Conservation (phyloP, 2,329 filamentous ascomycete genomes). For the Chaetomium sp. region DNA sequence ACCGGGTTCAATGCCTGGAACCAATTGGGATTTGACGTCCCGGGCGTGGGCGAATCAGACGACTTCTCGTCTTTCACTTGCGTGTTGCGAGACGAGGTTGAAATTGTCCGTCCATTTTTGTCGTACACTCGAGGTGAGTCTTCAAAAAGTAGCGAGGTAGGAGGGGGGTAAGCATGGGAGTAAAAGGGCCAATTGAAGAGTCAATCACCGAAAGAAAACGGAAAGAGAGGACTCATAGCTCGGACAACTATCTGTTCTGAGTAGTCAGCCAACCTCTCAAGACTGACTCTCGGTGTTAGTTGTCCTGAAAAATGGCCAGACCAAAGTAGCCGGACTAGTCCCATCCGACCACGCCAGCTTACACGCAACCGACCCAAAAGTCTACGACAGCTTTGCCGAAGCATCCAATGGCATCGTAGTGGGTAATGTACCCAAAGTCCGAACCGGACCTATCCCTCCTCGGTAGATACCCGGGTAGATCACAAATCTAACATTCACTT, state of each 20-base stretch:
- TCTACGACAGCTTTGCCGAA: constrained; percentile 19
- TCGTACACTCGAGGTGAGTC: constrained; percentile 44
- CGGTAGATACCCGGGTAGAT: no score
- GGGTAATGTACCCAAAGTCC: constrained; percentile 19
- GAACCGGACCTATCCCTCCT: not conserved
- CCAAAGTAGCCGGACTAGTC: constrained; percentile 16
- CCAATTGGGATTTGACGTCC: constrained; percentile 40
- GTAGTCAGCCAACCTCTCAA: no score
- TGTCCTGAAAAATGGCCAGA: constrained; percentile 9
- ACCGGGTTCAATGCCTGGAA: constrained; percentile 54
- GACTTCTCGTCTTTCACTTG: constrained; percentile 42
- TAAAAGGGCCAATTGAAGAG: no score
- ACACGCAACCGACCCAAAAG: not conserved
- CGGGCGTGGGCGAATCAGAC: constrained; percentile 29
- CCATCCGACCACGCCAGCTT: constrained; percentile 14
- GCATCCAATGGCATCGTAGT: constrained; percentile 28
- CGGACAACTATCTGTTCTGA: no score
- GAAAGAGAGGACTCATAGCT: no score
- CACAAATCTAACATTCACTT: constrained; percentile 2
- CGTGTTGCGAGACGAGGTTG: constrained; percentile 33
- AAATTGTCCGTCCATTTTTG: constrained; percentile 30
- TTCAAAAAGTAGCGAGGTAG: not conserved
- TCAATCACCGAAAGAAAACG: no score
- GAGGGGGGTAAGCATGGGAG: no score
- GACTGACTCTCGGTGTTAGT: not conserved